phyloP scores from a whole-genome alignment of 306 rosid genomes.

The Gleditsia sinensis region DNA sequence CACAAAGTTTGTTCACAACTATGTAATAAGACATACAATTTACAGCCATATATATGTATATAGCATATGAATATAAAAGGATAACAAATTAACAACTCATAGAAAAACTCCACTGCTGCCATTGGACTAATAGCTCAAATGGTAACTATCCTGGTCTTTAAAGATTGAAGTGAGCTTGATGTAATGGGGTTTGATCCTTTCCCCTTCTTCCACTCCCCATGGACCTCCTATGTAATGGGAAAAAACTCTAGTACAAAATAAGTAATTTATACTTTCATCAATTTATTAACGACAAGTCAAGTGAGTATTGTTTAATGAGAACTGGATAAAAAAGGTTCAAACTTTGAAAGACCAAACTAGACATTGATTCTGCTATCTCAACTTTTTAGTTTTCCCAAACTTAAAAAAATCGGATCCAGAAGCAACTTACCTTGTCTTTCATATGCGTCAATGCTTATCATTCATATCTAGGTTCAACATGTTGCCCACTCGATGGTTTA shows the following conservation, averaged over 20 bases:
- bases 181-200: background rate
- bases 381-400: conserved; percentile 6
- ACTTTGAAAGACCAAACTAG: conserved; percentile 19
- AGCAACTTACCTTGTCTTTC: background rate
- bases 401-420: conserved; percentile 17
- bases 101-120: background rate
- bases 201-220: background rate
- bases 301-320: conserved; percentile 12
- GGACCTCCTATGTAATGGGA: background rate
- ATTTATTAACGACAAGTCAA: background rate
- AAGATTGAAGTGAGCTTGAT: background rate
- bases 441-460: conserved; percentile 11
- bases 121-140: background rate
- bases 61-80: conserved; percentile 18
- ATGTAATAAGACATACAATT: background rate
- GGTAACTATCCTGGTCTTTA: background rate
- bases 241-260: background rate
- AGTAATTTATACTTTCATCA: conserved; percentile 7
- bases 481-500: conserved; percentile 12
- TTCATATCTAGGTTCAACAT: conserved; percentile 17
- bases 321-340: conserved; percentile 23
- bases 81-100: conserved; percentile 30
- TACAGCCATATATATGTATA: conserved; percentile 29
- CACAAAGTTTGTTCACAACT: conserved; percentile 21
- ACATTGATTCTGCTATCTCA: background rate